A percentile compares a stretch with the other conserved stretches of the same genome.
Conservation (phyloP, 2,329 filamentous ascomycete species). For the Mollisiaceae sp. region DNA sequence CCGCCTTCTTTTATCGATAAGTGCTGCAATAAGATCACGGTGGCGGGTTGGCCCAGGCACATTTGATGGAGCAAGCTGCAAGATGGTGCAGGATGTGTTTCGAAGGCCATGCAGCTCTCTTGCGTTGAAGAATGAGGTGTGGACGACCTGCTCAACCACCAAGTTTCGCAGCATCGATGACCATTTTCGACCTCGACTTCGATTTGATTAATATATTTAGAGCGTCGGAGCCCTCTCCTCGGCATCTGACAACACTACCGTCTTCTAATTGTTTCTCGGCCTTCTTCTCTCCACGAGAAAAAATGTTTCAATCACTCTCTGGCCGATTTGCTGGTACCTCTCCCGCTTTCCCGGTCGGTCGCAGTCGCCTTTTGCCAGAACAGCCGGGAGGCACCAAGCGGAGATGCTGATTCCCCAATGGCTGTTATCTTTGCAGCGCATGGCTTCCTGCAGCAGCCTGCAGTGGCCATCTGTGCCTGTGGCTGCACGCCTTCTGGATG, state of each 20-base stretch:
- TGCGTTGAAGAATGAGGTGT: not conserved
- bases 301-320: not conserved
- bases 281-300: not conserved
- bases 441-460: not conserved
- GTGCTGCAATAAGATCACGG: not conserved
- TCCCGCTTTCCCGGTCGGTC: slow-evolving; percentile 2
- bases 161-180: not conserved
- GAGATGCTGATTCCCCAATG: slow-evolving; percentile 1
- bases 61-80: not conserved
- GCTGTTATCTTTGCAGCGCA: not conserved
- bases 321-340: not conserved
- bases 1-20: not conserved
- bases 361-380: not conserved
- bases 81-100: slow-evolving; percentile 3
- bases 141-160: not conserved
- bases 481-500: not conserved
- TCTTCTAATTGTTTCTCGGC: not conserved
- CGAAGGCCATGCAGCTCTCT: slow-evolving; percentile 1
- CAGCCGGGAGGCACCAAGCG: slow-evolving; percentile 3
- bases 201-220: not conserved
- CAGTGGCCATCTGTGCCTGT: too few relatives aligned
- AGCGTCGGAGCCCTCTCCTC: not conserved
- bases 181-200: not conserved
- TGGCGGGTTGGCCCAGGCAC: not conserved
- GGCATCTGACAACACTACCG: not conserved